Conservation (phyloP, 352 stramenopile genomes). For the Globisporangium orthogonon region DNA sequence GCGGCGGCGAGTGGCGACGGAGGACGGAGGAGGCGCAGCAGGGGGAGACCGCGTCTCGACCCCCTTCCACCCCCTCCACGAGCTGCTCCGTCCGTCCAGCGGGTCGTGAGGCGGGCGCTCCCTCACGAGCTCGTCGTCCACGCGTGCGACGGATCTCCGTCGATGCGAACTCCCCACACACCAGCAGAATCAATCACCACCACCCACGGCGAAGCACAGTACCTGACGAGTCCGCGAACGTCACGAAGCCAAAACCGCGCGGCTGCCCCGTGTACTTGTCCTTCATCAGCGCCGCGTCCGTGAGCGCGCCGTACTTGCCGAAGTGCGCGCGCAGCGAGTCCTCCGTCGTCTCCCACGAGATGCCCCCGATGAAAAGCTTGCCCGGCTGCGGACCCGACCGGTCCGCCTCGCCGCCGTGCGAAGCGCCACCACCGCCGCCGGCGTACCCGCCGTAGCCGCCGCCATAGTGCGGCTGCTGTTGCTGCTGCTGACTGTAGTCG, state of each 20-base stretch:
- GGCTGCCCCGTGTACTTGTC: slow-evolving; percentile 91
- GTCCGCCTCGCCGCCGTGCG: slow-evolving; percentile 6
- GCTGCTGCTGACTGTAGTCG: slow-evolving; percentile 15
- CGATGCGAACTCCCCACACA: neutral
- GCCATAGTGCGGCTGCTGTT: slow-evolving; percentile 3
- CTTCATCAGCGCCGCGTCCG: slow-evolving; percentile 89
- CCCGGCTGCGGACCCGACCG: slow-evolving; percentile 26
- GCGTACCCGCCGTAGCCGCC: slow-evolving; percentile 9
- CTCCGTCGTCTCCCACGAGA: slow-evolving; percentile 92
- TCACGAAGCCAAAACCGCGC: slow-evolving; percentile 91
- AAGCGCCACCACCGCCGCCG: slow-evolving; percentile 5
- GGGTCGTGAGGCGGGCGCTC: too few species aligned
- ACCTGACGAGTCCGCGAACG: slow-evolving; percentile 88
- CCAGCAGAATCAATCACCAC: neutral
- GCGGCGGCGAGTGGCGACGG: too few species aligned
- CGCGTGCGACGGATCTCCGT: neutral
- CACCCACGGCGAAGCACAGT: slow-evolving; percentile 7
- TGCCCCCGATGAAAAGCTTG: slow-evolving; percentile 90
- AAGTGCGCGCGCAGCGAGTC: slow-evolving; percentile 87
- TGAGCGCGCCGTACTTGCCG: slow-evolving; percentile 82
- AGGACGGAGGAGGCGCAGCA: neutral
- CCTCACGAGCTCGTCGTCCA: neutral
- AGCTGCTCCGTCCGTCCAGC: neutral
- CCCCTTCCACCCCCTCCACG: neutral
- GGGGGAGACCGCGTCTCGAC: slow-evolving; percentile 10